Evolutionary conservation across 495 filamentous ascomycete genomes (phyloP), one percentile per base, ranked within the genome.

Genomic region (Lichenothelia convexa): DNA sequence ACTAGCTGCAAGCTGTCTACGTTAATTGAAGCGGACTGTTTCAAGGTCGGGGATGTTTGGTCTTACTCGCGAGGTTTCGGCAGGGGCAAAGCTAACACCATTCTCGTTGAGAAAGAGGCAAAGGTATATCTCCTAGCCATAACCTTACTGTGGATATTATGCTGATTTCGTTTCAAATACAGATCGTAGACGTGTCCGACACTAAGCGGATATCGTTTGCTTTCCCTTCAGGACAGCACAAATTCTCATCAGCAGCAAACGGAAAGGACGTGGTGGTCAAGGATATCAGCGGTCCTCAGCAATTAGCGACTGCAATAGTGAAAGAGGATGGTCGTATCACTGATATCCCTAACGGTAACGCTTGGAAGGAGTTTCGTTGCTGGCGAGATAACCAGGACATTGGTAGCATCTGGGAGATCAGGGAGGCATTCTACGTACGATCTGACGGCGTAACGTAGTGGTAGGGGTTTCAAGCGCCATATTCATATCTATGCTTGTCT

Each of bases 341-440:
- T 7, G 30, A 47, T 2, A 26, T 41, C n/a, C 46, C 48, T 0
- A 56, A 51, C 30, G 47, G 50, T 1, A 71, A 68, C 51, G 47
- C 62, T 4, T 72, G 67, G 67, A 67, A 68, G 41, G 50, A 56
- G 21, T 41, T 69, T 29, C 64, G 68, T 4, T 61, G 56, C 31
- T 59, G 58, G 21, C 55, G 68, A 18, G 49, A 64, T 21, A 67
- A 72, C 21, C 67, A 72, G 48, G 68, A 71, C 35, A 62, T 70
- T 43, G 68, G 68, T 5, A 63, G 53, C 35, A 54, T 70, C 7
- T 72, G 59, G 48, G 68, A 71, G 39, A 50, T 71, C 35, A 51
- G 67, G 17, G 61, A 68, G 31, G 39, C 39, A 9, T 29, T 29
- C 24, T 29, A 13, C 9, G 24, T n/a, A n/a, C n/a, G n/a, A n/a